phyloP scores from a whole-genome alignment of 2,329 filamentous ascomycete species.

The Aureobasidium leucospermi region DNA sequence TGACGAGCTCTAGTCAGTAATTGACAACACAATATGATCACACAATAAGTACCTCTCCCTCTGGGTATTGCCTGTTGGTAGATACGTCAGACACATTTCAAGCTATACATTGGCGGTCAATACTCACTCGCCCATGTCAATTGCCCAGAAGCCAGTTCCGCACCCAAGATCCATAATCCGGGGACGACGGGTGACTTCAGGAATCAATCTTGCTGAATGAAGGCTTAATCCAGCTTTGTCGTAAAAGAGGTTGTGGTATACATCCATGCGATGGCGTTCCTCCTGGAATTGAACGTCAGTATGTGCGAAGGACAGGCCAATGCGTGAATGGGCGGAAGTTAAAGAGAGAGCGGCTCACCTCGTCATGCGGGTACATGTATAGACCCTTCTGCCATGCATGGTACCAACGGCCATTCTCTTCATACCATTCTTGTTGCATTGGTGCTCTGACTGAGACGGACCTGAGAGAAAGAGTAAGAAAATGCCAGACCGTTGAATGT shows the following conservation, averaged over 20 bases:
- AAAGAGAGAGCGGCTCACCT: conserved; percentile 12
- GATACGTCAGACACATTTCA: not conserved
- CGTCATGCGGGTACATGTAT: conserved; percentile 19
- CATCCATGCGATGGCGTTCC: conserved; percentile 17
- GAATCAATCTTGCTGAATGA: conserved; percentile 11
- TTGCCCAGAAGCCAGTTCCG: conserved; percentile 86
- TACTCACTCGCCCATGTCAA: conserved; percentile 72
- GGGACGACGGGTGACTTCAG: conserved; percentile 24
- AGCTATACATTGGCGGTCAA: not conserved
- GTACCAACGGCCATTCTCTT: conserved; percentile 18
- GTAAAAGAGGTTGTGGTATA: conserved; percentile 17
- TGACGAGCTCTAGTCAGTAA: conserved; percentile 19
- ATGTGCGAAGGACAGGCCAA: not conserved
- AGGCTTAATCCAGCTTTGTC: conserved; percentile 14
- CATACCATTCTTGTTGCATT: conserved; percentile 17
- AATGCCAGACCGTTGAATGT: conserved; percentile 6
- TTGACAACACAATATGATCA: not conserved
- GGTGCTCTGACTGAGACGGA: conserved; percentile 14
- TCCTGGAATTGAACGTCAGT: conserved; percentile 4
- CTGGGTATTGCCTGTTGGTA: conserved; percentile 38
- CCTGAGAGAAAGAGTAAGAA: conserved; percentile 6
- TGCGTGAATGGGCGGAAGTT: not conserved
- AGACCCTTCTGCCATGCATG: conserved; percentile 16
- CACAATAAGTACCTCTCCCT: conserved; percentile 40
- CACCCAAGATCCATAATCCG: conserved; percentile 64